Conservation (phyloP, 2,329 filamentous ascomycete species). For the Cladosporium sp. region DNA sequence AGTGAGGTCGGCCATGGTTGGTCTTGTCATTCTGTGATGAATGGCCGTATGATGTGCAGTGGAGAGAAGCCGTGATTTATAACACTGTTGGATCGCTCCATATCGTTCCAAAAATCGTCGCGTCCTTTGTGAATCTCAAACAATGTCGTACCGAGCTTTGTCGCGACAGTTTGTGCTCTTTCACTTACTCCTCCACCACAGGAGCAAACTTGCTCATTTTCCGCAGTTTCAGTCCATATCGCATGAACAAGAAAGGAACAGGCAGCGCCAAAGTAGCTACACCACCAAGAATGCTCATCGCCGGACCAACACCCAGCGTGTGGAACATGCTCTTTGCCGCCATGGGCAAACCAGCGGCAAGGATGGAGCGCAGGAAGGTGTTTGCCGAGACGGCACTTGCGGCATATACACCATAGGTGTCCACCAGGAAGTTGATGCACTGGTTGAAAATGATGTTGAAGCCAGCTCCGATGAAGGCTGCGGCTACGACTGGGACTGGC, state of each 20-base stretch:
- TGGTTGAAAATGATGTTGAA: slow-evolving; percentile 52
- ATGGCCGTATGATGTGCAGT: neutral
- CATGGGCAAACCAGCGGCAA: slow-evolving; percentile 42
- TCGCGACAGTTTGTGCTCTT: neutral
- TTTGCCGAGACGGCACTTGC: slow-evolving; percentile 53
- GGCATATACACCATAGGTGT: slow-evolving; percentile 38
- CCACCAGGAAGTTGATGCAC: slow-evolving; percentile 49
- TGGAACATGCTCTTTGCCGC: slow-evolving; percentile 44
- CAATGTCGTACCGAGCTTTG: neutral
- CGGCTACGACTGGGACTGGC: slow-evolving; percentile 44
- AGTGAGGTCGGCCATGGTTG: neutral
- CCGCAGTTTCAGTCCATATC: slow-evolving; percentile 42
- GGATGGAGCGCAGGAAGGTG: slow-evolving; percentile 48
- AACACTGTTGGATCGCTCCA: neutral
- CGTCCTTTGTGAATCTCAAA: neutral
- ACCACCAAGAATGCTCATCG: slow-evolving; percentile 44
- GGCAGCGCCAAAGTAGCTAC: slow-evolving; percentile 43
- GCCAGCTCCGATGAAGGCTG: slow-evolving; percentile 48
- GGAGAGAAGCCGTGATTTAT: neutral
- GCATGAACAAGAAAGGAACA: slow-evolving; percentile 50
- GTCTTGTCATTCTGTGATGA: neutral
- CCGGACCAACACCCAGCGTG: slow-evolving; percentile 44
- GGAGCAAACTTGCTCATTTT: slow-evolving; percentile 48
- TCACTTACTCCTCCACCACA: slow-evolving; percentile 17
- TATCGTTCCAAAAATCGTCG: neutral